A percentile compares a stretch with the other conserved stretches of the same genome.
Evolutionary conservation across 352 stramenopile species (phyloP).

Genomic region (Albugo candida): DNA sequence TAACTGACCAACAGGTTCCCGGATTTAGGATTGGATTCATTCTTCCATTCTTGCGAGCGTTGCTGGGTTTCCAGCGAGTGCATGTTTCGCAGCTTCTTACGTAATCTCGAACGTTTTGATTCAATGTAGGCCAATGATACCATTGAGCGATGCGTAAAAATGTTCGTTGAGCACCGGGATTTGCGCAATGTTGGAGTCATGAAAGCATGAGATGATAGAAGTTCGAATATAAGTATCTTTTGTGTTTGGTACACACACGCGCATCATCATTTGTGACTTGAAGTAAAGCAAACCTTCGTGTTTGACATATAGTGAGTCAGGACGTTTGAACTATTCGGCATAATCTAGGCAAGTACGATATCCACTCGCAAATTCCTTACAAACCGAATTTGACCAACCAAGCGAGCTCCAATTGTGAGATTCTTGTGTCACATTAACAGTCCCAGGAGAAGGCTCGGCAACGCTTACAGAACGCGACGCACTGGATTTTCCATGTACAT

Average conservation of each 20-base stretch:
- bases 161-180: slow-evolving; percentile 3
- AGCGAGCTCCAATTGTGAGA: too few relatives aligned
- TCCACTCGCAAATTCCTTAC: too few relatives aligned
- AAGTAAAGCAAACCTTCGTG: too few relatives aligned
- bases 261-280: too few relatives aligned
- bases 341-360: too few relatives aligned
- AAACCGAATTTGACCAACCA: too few relatives aligned
- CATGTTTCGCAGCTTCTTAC: slow-evolving; percentile 4
- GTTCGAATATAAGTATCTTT: slow-evolving; percentile 1
- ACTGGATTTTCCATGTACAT: too few relatives aligned
- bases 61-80: not conserved
- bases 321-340: too few relatives aligned
- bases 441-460: too few relatives aligned
- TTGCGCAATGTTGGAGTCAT: not conserved
- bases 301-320: too few relatives aligned
- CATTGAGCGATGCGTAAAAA: slow-evolving; percentile 1
- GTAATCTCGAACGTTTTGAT: slow-evolving; percentile 2
- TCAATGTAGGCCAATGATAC: slow-evolving; percentile 7
- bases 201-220: not conserved
- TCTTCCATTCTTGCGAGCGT: slow-evolving; percentile 2
- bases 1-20: not conserved
- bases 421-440: not conserved
- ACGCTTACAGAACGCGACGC: too few relatives aligned
- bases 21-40: slow-evolving; percentile 5
- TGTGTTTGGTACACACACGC: not conserved